A percentile compares a stretch with the other conserved stretches of the same genome.
Conservation (phyloP, 768 basidiomycete genomes). For the Leccinum obscurum region DNA sequence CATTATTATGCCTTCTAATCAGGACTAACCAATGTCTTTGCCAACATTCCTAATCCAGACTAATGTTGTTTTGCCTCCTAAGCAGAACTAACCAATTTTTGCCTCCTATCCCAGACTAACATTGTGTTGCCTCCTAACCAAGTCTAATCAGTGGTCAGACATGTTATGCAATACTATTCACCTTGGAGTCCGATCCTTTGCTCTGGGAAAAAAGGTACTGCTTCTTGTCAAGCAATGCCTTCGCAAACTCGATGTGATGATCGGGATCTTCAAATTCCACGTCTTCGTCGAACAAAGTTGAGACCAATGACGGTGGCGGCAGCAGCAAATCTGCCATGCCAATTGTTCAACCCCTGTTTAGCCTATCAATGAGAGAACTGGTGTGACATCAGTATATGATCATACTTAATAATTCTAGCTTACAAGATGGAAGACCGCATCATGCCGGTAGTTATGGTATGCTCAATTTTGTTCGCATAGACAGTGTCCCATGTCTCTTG, state of each 20-base stretch:
- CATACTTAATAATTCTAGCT: not conserved
- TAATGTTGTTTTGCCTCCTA: too few relatives aligned
- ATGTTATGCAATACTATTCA: not conserved
- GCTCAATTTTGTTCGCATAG: not conserved
- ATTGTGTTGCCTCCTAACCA: too few relatives aligned
- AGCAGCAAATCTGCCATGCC: not conserved
- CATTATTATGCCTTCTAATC: too few relatives aligned
- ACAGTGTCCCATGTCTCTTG: constrained; percentile 2
- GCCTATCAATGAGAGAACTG: not conserved
- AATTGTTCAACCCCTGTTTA: not conserved
- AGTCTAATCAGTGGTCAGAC: too few relatives aligned
- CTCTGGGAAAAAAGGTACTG: not conserved
- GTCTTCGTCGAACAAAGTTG: not conserved
- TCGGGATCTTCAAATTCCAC: not conserved
- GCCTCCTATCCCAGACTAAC: too few relatives aligned
- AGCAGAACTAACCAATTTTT: too few relatives aligned
- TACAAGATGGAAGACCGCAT: not conserved
- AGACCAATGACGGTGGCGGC: not conserved
- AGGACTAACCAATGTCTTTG: too few relatives aligned
- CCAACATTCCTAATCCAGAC: too few relatives aligned
- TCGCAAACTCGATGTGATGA: not conserved
- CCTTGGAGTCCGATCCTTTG: not conserved
- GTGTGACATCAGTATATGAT: not conserved
- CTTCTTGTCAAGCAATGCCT: not conserved
- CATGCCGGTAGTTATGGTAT: not conserved